phyloP scores from a whole-genome alignment of 2,329 filamentous ascomycete species.

The Hypoxylon sp. region DNA sequence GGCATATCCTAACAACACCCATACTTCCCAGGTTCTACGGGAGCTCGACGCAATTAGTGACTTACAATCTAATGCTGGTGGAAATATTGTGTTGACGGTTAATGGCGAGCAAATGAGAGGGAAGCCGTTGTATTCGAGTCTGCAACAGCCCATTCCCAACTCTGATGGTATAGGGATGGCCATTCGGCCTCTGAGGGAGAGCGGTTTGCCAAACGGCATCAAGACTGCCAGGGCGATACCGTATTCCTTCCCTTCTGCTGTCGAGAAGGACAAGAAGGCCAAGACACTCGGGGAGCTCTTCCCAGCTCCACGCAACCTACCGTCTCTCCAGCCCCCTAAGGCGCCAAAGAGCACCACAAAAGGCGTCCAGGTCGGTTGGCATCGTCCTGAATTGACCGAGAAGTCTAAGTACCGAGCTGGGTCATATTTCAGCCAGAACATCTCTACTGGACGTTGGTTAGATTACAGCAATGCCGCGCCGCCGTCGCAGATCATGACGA shows the following conservation, averaged over 20 bases:
- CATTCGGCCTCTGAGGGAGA: constrained; percentile 70
- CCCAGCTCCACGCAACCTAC: constrained; percentile 75
- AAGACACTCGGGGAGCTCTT: constrained; percentile 82
- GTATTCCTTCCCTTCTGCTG: constrained; percentile 52
- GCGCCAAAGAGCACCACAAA: constrained; percentile 79
- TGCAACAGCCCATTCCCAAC: constrained; percentile 69
- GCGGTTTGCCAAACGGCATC: constrained; percentile 80
- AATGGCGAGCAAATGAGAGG: constrained; percentile 81
- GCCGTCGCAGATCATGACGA: constrained; percentile 69
- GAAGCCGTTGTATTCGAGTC: constrained; percentile 87
- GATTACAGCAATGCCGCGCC: constrained; percentile 76
- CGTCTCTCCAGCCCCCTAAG: constrained; percentile 79
- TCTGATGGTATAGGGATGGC: constrained; percentile 47
- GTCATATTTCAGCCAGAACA: constrained; percentile 76
- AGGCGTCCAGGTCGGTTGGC: constrained; percentile 68
- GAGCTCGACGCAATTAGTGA: constrained; percentile 59
- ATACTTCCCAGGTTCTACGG: constrained; percentile 55
- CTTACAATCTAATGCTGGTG: constrained; percentile 58
- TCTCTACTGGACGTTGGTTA: constrained; percentile 79
- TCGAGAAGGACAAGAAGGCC: constrained; percentile 66
- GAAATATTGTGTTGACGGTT: constrained; percentile 79
- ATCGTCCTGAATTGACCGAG: constrained; percentile 68
- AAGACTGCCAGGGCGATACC: constrained; percentile 77
- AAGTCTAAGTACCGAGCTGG: constrained; percentile 68
- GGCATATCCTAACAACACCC: constrained; percentile 62